Evolutionary conservation across 495 filamentous ascomycete genomes (phyloP), one percentile per base, ranked within the genome.

Genomic region (Jackrogersella multiformis): DNA sequence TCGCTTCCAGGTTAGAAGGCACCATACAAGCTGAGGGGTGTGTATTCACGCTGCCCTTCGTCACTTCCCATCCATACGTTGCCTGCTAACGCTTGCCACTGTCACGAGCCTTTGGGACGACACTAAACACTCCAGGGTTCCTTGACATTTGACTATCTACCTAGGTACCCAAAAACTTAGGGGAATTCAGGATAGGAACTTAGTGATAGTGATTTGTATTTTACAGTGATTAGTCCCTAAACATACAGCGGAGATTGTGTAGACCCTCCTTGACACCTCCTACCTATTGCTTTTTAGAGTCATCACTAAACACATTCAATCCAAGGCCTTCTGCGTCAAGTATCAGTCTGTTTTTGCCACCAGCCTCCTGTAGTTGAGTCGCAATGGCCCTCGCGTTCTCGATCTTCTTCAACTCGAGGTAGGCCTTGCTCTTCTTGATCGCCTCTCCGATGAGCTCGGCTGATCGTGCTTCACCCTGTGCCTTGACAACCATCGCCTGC

Each of bases 381-480:
- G 95, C 96, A 76, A 99, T 96, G 16, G 87, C 85, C 70, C 91
- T 85, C 0, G 95, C 95, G 72, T 97, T 99, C 84, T 99, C 95
- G 74, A 99, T 96, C 84, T 93, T 92, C 77, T 94, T 90, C 72
- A 99, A 85, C 79, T 98, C 95, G 59, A 99, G 91, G 77, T 99
- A 99, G 61, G 90, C 91, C 79, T 93, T 90, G 79, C 87, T 94
- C 88, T 99, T 98, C 89, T 99, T 98, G 87, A 99, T 97, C 32
- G 95, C 95, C 39, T 99, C 95, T 78, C 95, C 95, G 71, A 99
- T 97, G 46, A 99, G 90, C 79, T 99, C 93, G 30, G 95, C 95
- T 45, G 95, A 98, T 69, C 95, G 92, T 39, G 95, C 95, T 81
- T 99, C 95, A 93, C 95, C 95, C 86, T 98, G 96, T 12, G 95